Conservation (phyloP, 345 rosid species). For the Cardamine chenopodiifolia region DNA sequence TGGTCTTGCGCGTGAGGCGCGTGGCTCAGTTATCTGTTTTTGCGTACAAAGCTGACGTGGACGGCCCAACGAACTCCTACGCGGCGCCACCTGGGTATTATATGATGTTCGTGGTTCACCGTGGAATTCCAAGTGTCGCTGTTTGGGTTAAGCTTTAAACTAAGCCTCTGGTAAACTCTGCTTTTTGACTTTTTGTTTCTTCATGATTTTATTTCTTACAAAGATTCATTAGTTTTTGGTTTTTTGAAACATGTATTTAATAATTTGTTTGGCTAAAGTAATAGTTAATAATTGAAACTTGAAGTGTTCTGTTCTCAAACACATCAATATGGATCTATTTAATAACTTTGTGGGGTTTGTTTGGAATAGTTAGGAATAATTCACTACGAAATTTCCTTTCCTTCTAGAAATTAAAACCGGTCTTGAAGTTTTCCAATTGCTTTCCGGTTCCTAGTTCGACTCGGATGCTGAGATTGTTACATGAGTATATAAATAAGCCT, state of each 20-base stretch:
- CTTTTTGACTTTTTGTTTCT: constrained; percentile 1
- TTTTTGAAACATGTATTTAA: not conserved
- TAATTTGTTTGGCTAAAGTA: constrained; percentile 10
- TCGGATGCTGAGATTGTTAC: not conserved
- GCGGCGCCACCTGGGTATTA: constrained; percentile 80
- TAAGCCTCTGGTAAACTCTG: constrained; percentile 11
- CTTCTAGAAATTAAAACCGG: not conserved
- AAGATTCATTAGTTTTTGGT: constrained; percentile 9
- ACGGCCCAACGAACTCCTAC: constrained; percentile 46
- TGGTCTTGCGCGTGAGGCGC: constrained; percentile 50
- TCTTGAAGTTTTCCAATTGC: not conserved
- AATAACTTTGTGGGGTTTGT: not conserved
- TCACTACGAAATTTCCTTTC: not conserved
- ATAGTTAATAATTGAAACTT: constrained; percentile 7
- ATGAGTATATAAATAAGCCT: not conserved
- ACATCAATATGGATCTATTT: not conserved
- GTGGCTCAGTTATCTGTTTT: constrained; percentile 47
- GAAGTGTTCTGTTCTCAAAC: not conserved
- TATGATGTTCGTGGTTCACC: constrained; percentile 69
- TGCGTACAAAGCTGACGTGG: constrained; percentile 51
- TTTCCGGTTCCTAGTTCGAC: not conserved
- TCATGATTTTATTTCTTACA: not conserved
- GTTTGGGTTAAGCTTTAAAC: constrained; percentile 63
- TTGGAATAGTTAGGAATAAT: not conserved
- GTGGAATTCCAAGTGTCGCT: constrained; percentile 61